Evolutionary conservation across 345 rosid species (phyloP), one percentile per base, ranked within the genome.

Genomic region (Raphanus raphanistrum): DNA sequence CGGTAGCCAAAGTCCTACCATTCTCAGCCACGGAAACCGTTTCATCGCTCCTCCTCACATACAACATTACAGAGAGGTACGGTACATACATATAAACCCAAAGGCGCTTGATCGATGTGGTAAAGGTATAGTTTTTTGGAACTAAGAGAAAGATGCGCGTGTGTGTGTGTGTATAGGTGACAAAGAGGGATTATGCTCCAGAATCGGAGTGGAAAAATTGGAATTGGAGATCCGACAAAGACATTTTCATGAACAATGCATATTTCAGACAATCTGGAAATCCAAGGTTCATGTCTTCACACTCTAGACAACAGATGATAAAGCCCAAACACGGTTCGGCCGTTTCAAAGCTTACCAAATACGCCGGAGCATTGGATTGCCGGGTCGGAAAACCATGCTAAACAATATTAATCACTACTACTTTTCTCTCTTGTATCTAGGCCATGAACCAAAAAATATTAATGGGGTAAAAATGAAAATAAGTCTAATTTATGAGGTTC

Each of bases 171-270:
- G 8, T 26, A 17, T 58, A 89, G 92, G 90, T 87, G 26, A 86
- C 97, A 0, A 84, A 89, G 71, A 83, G 92, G 66, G 82, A 85
- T 83, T 84, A 83, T 45, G 85, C 91, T 4, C 0, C 78, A 0
- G 83, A 81, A 29, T 63, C 61, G 0, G 86, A 80, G 17, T 91
- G 94, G 94, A 87, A 63, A 66, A 68, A 83, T 1, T 89, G 97
- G 97, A 75, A 77, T 10, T 91, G 94, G 94, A 82, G 81, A 81
- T 89, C 94, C 3, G 89, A 88, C n/a, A 85, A 85, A 54, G 97
- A 91, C 41, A 0, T 74, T 2, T 66, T 89, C 83, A 75, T 87
- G 77, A 89, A 91, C 61, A 86, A 83, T 45, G 97, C 97, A 0
- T 75, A 45, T 57, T 89, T 86, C 48, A 78, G 82, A 73, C 80